Evolutionary conservation across 176 grass and related monocot genomes (phyloP).

Genomic region (Poa annua): DNA sequence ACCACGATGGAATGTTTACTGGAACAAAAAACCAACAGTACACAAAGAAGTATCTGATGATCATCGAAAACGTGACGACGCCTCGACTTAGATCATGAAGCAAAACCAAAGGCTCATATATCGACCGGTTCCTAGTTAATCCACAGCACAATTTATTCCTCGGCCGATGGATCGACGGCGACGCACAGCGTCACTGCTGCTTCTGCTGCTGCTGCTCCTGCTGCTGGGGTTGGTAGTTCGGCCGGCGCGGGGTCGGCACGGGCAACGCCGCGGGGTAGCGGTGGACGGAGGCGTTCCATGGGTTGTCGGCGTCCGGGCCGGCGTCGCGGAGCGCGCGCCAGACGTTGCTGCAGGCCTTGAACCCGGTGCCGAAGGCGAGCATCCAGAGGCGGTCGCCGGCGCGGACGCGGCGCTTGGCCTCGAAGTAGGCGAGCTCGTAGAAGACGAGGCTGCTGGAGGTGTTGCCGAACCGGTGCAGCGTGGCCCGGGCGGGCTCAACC

Average conservation of each 20-base stretch:
- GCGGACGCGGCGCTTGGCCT: slow-evolving; percentile 66
- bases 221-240: not conserved
- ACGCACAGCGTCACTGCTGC: not conserved
- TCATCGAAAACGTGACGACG: no score
- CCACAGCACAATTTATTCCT: slow-evolving; percentile 20
- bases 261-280: slow-evolving; percentile 51
- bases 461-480: slow-evolving; percentile 86
- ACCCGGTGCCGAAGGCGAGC: slow-evolving; percentile 89
- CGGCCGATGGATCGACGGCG: slow-evolving; percentile 9
- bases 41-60: not conserved
- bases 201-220: not conserved
- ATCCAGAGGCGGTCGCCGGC: slow-evolving; percentile 77
- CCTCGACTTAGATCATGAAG: not conserved
- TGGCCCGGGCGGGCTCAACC: slow-evolving; percentile 69
- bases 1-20: not conserved
- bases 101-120: not conserved
- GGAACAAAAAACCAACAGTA: not conserved
- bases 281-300: slow-evolving; percentile 68
- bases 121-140: not conserved
- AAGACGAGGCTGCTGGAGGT: slow-evolving; percentile 94
- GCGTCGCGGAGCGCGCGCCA: slow-evolving; percentile 69
- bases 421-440: slow-evolving; percentile 94
- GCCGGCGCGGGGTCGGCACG: slow-evolving; percentile 28
- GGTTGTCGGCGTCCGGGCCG: slow-evolving; percentile 68
- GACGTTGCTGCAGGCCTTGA: slow-evolving; percentile 77